Evolutionary conservation across 2,329 filamentous ascomycete genomes (phyloP).

Genomic region (Ophiocordyceps sinensis): DNA sequence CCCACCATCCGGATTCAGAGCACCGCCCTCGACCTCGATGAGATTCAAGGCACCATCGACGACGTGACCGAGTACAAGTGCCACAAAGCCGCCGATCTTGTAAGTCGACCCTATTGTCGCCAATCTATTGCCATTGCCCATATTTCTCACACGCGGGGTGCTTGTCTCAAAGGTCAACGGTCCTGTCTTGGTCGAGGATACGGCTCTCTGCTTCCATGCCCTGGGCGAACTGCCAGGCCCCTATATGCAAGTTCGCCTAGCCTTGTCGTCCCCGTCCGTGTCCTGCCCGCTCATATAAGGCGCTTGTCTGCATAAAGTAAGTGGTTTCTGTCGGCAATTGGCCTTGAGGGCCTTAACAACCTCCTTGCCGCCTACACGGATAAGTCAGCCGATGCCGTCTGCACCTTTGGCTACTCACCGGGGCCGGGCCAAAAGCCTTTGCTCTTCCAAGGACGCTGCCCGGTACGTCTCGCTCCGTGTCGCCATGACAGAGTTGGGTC

Average conservation of each 20-base stretch:
- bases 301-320: constrained; percentile 44
- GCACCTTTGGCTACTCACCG: constrained; percentile 84
- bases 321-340: constrained; percentile 78
- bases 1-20: constrained; percentile 58
- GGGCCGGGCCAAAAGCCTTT: constrained; percentile 74
- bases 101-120: constrained; percentile 20
- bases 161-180: constrained; percentile 57
- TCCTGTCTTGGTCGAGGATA: constrained; percentile 91
- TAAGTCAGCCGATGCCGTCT: constrained; percentile 84
- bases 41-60: constrained; percentile 85
- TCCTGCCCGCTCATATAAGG: constrained; percentile 1
- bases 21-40: constrained; percentile 65
- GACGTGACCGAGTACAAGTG: constrained; percentile 87
- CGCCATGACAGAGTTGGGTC: background rate
- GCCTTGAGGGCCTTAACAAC: constrained; percentile 77
- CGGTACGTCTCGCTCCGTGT: constrained; percentile 33
- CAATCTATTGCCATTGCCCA: background rate
- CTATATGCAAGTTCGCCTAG: constrained; percentile 54
- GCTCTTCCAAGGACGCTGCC: constrained; percentile 81
- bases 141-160: background rate
- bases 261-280: constrained; percentile 4
- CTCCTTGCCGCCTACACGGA: constrained; percentile 78
- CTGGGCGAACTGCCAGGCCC: constrained; percentile 84
- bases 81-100: constrained; percentile 61
- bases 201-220: constrained; percentile 83